Percentiles rank a stretch among this genome's conserved stretches.
Evolutionary conservation across 176 grass and related monocot genomes (phyloP).

Genomic region (Cenchrus fungigraminus): DNA sequence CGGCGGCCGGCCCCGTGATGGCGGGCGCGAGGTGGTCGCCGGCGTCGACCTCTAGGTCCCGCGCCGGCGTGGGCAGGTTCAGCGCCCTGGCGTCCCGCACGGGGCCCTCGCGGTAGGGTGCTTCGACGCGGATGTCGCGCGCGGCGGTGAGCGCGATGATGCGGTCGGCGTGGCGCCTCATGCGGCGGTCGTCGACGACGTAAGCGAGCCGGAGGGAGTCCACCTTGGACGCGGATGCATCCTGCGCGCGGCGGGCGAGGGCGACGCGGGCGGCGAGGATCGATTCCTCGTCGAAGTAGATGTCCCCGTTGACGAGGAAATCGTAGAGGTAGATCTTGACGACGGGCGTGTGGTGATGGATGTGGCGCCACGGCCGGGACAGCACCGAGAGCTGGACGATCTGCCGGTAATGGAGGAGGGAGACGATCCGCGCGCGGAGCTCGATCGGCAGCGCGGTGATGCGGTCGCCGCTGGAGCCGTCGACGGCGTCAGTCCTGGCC

Average conservation of each 20-base stretch:
- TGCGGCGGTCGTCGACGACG: neutral
- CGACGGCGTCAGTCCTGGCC: neutral
- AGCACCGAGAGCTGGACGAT: neutral
- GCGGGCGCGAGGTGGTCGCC: neutral
- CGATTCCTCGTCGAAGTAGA: neutral
- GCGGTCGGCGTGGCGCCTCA: neutral
- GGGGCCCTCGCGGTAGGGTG: neutral
- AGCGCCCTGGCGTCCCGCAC: neutral
- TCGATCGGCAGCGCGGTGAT: neutral
- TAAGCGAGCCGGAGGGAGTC: neutral
- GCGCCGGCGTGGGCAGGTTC: neutral
- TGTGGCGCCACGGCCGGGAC: neutral
- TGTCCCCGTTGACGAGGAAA: neutral
- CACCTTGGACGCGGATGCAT: neutral
- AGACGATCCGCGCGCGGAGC: neutral
- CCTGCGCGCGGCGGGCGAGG: neutral
- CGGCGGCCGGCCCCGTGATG: neutral
- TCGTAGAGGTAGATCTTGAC: neutral
- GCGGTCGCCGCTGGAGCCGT: neutral
- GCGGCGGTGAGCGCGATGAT: neutral
- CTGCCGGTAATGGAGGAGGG: neutral
- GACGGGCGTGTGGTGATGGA: neutral
- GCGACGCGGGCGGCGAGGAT: neutral
- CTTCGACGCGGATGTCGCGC: neutral
- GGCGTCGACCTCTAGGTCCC: neutral